These are phyloP conservation scores for Scortechinia acanthostroma DNA, from an alignment of 2,329 filamentous ascomycete genomes.

Conservation along the genomic window DNA sequence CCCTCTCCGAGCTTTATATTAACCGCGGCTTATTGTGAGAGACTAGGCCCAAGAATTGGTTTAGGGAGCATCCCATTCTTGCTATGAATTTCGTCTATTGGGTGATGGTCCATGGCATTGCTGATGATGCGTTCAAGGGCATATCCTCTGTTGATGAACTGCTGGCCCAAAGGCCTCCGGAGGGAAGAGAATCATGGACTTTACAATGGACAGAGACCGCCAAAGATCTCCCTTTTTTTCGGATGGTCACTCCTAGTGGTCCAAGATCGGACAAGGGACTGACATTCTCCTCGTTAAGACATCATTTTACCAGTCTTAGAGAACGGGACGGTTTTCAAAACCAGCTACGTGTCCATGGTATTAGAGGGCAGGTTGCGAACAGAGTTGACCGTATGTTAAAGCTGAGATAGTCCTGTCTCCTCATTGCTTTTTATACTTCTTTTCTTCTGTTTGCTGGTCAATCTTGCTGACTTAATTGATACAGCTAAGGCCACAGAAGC, in stretches of 20 bases:
- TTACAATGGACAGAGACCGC: background rate
- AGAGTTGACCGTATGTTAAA: background rate
- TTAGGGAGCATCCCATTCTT: background rate
- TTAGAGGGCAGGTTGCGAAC: background rate
- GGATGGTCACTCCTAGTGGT: background rate
- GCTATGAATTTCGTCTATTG: background rate
- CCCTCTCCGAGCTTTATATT: too few species aligned
- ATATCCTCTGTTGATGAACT: background rate
- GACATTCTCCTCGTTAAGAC: background rate
- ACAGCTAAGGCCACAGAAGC: constrained; percentile 3
- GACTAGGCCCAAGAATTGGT: background rate
- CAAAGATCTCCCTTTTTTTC: background rate
- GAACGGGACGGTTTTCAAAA: background rate
- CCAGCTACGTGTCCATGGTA: background rate
- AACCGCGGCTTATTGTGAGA: too few species aligned
- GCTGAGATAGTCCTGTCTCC: too few species aligned
- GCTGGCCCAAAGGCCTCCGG: background rate
- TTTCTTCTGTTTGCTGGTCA: too few species aligned
- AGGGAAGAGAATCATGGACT: background rate
- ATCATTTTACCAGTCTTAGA: background rate
- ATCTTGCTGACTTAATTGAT: too few species aligned
- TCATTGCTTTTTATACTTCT: too few species aligned
- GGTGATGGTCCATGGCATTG: background rate
- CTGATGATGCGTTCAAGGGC: background rate
- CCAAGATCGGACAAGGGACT: background rate